Percentiles rank a stretch among this genome's conserved stretches.
Evolutionary conservation across 768 basidiomycete species (phyloP).

Genomic region (Boletellus sp.): DNA sequence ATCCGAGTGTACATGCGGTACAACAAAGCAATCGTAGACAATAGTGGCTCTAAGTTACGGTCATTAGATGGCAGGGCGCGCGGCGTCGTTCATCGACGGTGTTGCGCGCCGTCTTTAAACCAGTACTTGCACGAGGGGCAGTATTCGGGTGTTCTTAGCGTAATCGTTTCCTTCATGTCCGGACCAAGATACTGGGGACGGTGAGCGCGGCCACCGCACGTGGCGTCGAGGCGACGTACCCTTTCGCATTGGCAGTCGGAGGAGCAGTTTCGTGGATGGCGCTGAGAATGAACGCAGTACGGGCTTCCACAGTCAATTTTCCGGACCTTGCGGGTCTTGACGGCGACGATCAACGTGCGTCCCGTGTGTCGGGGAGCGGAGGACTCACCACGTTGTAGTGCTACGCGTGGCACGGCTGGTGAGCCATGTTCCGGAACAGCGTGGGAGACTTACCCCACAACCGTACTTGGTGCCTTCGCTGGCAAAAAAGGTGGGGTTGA

Average conservation of each 20-base stretch:
- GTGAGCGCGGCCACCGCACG: conserved; percentile 3
- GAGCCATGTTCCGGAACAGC: conserved; percentile 6
- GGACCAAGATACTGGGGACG: conserved; percentile 57
- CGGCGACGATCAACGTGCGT: conserved; percentile 4
- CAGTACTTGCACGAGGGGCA: conserved; percentile 59
- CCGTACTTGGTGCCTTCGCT: conserved; percentile 75
- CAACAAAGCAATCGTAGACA: conserved; percentile 21
- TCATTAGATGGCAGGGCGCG: conserved; percentile 21
- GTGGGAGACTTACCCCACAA: conserved; percentile 51
- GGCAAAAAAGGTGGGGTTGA: conserved; percentile 27
- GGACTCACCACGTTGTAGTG: conserved; percentile 69
- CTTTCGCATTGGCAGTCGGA: conserved; percentile 42
- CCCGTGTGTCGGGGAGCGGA: conserved; percentile 20
- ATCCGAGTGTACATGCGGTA: no score
- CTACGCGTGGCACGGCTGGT: conserved; percentile 26
- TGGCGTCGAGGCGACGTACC: conserved; percentile 26
- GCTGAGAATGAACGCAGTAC: conserved; percentile 39
- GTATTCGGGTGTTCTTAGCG: conserved; percentile 46
- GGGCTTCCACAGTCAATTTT: conserved; percentile 34
- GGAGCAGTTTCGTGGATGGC: conserved; percentile 40
- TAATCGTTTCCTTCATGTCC: conserved; percentile 61
- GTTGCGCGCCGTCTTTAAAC: conserved; percentile 46
- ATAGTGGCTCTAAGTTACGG: conserved; percentile 31
- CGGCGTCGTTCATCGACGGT: conserved; percentile 27
- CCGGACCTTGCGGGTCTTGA: conserved; percentile 32